Evolutionary conservation across 768 basidiomycete species (phyloP).

Genomic region (Termitomyces sp.): DNA sequence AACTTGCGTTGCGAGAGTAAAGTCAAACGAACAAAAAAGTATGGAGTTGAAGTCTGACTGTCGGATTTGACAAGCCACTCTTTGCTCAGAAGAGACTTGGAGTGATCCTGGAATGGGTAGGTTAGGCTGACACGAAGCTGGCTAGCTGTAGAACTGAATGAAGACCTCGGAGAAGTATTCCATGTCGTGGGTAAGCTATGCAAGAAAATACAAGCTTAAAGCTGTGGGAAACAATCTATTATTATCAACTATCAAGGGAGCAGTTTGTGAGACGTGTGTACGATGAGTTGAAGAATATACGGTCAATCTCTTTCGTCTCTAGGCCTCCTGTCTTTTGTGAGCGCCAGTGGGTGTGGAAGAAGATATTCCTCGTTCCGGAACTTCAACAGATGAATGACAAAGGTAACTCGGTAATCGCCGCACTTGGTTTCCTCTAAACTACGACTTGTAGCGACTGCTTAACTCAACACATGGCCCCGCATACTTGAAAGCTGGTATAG

Average conservation of each 20-base stretch:
- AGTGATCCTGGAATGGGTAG: constrained; percentile 39
- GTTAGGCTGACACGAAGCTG: constrained; percentile 8
- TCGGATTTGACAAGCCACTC: constrained; percentile 76
- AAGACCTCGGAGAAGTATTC: constrained; percentile 44
- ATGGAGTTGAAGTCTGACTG: constrained; percentile 52
- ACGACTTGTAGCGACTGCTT: not conserved
- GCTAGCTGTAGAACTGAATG: not conserved
- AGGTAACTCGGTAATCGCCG: constrained; percentile 7
- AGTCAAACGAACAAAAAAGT: constrained; percentile 53
- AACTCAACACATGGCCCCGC: not conserved
- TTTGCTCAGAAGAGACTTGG: constrained; percentile 50
- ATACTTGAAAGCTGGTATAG: constrained; percentile 4
- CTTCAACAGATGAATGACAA: not conserved
- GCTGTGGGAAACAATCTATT: not conserved
- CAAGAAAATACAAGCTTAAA: not conserved
- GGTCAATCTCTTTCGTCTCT: not conserved
- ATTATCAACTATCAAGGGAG: not conserved
- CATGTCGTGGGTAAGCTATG: constrained; percentile 24
- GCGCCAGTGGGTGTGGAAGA: not conserved
- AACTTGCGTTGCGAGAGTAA: not conserved
- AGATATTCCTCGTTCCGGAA: not conserved
- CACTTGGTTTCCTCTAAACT: not conserved
- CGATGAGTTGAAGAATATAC: not conserved
- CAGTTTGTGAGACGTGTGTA: not conserved
- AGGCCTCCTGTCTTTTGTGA: not conserved